Percentiles rank a stretch among this genome's conserved stretches.
These are phyloP conservation scores for Hirschfeldia incana DNA, from an alignment of 345 rosid genomes.

Conservation along the genomic window DNA sequence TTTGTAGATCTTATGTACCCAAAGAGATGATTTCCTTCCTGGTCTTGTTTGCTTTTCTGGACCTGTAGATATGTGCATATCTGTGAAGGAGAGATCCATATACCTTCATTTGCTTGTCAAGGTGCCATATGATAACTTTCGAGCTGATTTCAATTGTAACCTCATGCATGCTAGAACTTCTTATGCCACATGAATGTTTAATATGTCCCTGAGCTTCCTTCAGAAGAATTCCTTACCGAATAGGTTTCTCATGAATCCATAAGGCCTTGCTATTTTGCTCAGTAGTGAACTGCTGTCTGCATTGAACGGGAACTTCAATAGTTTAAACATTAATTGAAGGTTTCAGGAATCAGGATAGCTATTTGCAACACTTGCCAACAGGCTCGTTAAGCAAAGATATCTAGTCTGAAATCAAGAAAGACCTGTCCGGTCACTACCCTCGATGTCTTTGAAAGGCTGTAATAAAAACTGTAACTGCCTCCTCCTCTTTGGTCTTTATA, in stretches of 20 bases:
- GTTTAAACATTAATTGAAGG: background rate
- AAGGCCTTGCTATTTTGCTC: background rate
- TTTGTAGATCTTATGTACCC: no score
- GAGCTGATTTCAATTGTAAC: slow-evolving; percentile 13
- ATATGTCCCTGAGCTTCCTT: background rate
- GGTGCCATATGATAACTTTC: slow-evolving; percentile 37
- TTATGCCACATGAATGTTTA: background rate
- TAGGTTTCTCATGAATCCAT: background rate
- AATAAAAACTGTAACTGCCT: no score
- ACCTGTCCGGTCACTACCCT: no score
- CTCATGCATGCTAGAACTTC: slow-evolving; percentile 1
- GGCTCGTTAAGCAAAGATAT: no score
- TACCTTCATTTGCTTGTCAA: slow-evolving; percentile 47
- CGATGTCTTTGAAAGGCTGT: no score
- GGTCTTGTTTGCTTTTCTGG: slow-evolving; percentile 24
- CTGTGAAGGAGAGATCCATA: slow-evolving; percentile 17
- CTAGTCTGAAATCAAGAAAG: no score
- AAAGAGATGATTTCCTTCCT: no score
- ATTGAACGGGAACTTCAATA: background rate
- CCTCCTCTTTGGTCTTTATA: no score
- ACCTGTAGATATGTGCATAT: slow-evolving; percentile 32
- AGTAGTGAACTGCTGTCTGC: background rate
- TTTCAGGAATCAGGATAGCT: no score
- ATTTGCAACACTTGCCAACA: no score
- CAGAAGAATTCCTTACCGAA: background rate